Base-by-base conservation (phyloP, 768 basidiomycete species). In the Albatrellus ellisii region DNA sequence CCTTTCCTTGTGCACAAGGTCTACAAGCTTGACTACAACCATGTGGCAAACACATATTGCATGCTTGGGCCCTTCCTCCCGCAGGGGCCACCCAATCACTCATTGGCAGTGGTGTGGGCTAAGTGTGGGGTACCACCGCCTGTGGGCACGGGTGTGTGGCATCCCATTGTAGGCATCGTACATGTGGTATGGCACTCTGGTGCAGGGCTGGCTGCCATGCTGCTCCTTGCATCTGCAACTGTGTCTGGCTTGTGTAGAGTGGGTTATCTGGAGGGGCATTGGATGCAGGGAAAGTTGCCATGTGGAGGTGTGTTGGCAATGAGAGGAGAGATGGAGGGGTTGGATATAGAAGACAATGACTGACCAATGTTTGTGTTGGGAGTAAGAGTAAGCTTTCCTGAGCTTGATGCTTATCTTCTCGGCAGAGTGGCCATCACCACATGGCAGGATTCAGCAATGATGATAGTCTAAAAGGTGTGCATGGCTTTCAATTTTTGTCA, bases 21-120 rank as follows among this genome's bases (percentile, higher is more conserved):
- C 14, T 95, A 76, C 52, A 84, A 86, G 54, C 68, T 98, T 40
- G 94, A 98, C 59, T 89, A 86, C 52, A 89, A 77, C 51, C 76
- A 81, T 29, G 72, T 68, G 6, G 73, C 73, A 0, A 73, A 75
- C 17, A 75, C 86, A 45, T 90, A 73, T 55, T 68, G 92, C 18
- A 88, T 97, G 79, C 61, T 91, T n/a, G 94, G 98, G 44, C 72
- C 75, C 18, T 78, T 94, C 51, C 58, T 82, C 6, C 87, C 91
- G 2, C 46, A 79, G 72, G 71, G 79, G 64, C 68, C 68, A 17
- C 59, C 67, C 39, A 70, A 73, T 36, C 59, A 66, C 18, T 58
- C 66, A 4, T 56, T 64, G 3, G 62, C 66, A 9, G 18, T 14
- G 21, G 51, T 60, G 15, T 61, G 62, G 2, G 59, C 63, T 44